Evolutionary conservation across 345 rosid genomes (phyloP).

Genomic region (Carallia pectinifolia): DNA sequence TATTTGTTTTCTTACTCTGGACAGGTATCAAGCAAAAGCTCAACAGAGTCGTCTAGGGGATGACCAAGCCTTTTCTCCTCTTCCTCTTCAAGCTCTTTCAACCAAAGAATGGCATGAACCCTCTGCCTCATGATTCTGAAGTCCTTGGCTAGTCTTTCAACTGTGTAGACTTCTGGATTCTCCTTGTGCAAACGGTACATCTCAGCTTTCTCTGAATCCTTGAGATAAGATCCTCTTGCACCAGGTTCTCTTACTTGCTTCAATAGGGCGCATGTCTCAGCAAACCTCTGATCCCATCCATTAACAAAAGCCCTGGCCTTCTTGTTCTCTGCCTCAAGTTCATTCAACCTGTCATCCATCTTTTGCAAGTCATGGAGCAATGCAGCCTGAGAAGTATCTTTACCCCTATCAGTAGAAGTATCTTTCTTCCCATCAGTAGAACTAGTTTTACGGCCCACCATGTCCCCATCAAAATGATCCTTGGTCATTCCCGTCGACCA

Average conservation of each 20-base stretch:
- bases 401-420: constrained; percentile 14
- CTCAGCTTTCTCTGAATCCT: constrained; percentile 93
- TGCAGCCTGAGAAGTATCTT: constrained; percentile 26
- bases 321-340: constrained; percentile 45
- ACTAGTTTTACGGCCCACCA: constrained; percentile 38
- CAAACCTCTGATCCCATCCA: constrained; percentile 54
- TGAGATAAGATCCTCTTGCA: constrained; percentile 79
- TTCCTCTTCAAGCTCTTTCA: constrained; percentile 86
- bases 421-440: constrained; percentile 13
- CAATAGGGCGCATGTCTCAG: constrained; percentile 50
- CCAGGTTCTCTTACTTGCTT: constrained; percentile 91
- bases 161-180: constrained; percentile 74
- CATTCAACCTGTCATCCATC: constrained; percentile 42
- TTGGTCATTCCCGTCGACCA: constrained; percentile 92
- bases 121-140: constrained; percentile 95
- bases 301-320: constrained; percentile 51
- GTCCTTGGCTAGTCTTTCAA: constrained; percentile 86
- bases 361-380: constrained; percentile 47
- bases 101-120: constrained; percentile 94
- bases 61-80: constrained; percentile 84
- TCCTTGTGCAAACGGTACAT: constrained; percentile 87
- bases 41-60: constrained; percentile 87
- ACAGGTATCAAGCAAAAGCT: constrained; percentile 75
- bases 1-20: constrained; percentile 66
- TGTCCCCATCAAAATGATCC: constrained; percentile 84